phyloP scores from a whole-genome alignment of 2,329 filamentous ascomycete genomes.

The Bimuria novae-zelandiae region DNA sequence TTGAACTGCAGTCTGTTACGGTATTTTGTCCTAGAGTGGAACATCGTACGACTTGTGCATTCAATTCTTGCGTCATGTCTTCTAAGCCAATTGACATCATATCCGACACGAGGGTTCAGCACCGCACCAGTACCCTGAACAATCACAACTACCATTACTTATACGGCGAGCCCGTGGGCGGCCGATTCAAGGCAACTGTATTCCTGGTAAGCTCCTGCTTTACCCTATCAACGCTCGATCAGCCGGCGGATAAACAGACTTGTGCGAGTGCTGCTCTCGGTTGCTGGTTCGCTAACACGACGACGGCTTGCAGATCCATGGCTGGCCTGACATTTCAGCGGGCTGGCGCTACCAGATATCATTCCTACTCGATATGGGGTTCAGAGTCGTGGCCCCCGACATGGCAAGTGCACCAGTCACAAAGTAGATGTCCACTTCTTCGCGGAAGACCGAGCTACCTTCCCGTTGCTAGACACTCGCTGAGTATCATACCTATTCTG shows the following conservation, averaged over 20 bases:
- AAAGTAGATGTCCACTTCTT: too few relatives aligned
- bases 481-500: too few relatives aligned
- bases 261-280: neutral
- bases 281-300: slow-evolving; percentile 8
- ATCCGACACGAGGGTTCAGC: slow-evolving; percentile 68
- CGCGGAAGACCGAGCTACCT: too few relatives aligned
- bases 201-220: slow-evolving; percentile 52
- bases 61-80: slow-evolving; percentile 51
- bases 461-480: too few relatives aligned
- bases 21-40: slow-evolving; percentile 9
- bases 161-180: slow-evolving; percentile 52
- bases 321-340: slow-evolving; percentile 81
- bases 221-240: slow-evolving; percentile 15
- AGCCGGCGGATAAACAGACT: slow-evolving; percentile 21
- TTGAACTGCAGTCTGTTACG: neutral
- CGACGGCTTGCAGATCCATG: slow-evolving; percentile 63
- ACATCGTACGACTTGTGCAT: slow-evolving; percentile 12
- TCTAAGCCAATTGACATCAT: slow-evolving; percentile 66
- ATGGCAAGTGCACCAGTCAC: too few relatives aligned
- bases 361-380: slow-evolving; percentile 69
- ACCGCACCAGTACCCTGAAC: slow-evolving; percentile 66
- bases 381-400: slow-evolving; percentile 82
- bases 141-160: slow-evolving; percentile 72
- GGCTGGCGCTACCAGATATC: slow-evolving; percentile 93
- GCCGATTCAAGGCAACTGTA: slow-evolving; percentile 56